Evolutionary conservation across 768 basidiomycete genomes (phyloP), one percentile per base, ranked within the genome.

Genomic region (Lactarius pseudohatsudake): DNA sequence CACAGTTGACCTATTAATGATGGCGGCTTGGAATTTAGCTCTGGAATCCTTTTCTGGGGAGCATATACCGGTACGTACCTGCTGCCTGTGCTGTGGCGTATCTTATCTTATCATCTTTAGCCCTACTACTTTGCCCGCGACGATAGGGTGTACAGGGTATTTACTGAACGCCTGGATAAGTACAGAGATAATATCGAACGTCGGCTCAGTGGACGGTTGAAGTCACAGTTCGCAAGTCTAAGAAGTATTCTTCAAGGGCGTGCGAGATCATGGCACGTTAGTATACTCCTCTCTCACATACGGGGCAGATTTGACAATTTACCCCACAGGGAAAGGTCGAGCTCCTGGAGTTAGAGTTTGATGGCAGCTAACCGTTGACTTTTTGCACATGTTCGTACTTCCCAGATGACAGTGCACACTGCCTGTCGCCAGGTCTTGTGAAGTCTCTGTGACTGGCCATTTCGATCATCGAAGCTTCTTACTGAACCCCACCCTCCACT

Each of bases 121-220:
- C 83, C 87, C n/a, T 95, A 91, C 69, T 94, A 90, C 72, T 98
- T 98, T 73, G 96, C 96, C 54, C 85, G 96, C 26, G 96, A 98
- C 76, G 90, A 94, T 68, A 86, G 96, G 41, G 86, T 92, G 16
- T 91, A 89, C 76, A 87, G 82, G 69, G 84, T 87, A 2, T 91
- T 94, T 65, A 72, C 73, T 26, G 81, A 84, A 71, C 82, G 72
- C 64, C 66, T 79, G 36, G 75, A 75, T 34, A 68, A 69, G 59
- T 72, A 84, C 64, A 73, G 72, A 56, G 76, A 75, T 65, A 77
- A 78, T 6, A 84, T 87, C 30, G 77, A 83, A 47, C 79, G 76
- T 53, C 78, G 78, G 38, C 75, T 85, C 26, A 82, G 79, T 63
- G 82, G 83, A 34, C 82, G 86, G 43, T 76, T 94, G 28, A 87